Percentiles rank a stretch among this genome's conserved stretches.
Evolutionary conservation across 1,284 basidiomycete genomes (phyloP).

Genomic region (Tremellales sp.): DNA sequence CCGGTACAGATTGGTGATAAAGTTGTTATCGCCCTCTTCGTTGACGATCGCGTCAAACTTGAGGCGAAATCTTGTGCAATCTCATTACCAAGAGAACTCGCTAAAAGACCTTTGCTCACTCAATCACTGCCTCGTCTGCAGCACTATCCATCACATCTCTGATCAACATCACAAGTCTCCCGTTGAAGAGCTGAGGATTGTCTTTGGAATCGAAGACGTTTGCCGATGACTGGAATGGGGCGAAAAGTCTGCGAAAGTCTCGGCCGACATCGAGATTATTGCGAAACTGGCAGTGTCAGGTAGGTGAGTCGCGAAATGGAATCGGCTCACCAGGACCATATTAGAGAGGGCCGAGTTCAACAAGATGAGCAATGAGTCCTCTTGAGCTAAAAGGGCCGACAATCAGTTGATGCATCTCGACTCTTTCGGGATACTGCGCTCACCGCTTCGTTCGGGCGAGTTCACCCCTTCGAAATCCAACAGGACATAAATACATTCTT

Average conservation of each 20-base stretch:
- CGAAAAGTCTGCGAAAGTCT: constrained; percentile 57
- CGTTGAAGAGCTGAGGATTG: constrained; percentile 60
- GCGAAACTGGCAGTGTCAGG: constrained; percentile 57
- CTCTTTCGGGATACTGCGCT: too few species aligned
- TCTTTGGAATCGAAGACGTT: constrained; percentile 58
- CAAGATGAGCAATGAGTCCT: constrained; percentile 58
- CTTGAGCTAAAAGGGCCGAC: not conserved
- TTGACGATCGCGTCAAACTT: constrained; percentile 60
- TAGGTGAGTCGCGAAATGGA: not conserved
- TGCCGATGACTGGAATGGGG: constrained; percentile 58
- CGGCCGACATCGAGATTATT: constrained; percentile 59
- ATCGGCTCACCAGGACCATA: constrained; percentile 45
- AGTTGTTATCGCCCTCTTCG: constrained; percentile 60
- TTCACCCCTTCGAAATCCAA: constrained; percentile 62
- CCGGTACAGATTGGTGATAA: constrained; percentile 56
- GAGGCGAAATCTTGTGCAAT: constrained; percentile 54
- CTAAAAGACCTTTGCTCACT: too few species aligned
- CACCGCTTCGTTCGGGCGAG: constrained; percentile 57
- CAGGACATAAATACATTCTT: constrained; percentile 56
- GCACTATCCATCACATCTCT: constrained; percentile 63
- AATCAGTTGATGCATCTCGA: too few species aligned
- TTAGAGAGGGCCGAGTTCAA: constrained; percentile 65
- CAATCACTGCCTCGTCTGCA: constrained; percentile 56
- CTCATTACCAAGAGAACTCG: too few species aligned
- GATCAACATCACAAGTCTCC: constrained; percentile 60